A percentile compares a stretch with the other conserved stretches of the same genome.
phyloP scores from a whole-genome alignment of 1,139 yeast species.

The Wickerhamomyces sp. region DNA sequence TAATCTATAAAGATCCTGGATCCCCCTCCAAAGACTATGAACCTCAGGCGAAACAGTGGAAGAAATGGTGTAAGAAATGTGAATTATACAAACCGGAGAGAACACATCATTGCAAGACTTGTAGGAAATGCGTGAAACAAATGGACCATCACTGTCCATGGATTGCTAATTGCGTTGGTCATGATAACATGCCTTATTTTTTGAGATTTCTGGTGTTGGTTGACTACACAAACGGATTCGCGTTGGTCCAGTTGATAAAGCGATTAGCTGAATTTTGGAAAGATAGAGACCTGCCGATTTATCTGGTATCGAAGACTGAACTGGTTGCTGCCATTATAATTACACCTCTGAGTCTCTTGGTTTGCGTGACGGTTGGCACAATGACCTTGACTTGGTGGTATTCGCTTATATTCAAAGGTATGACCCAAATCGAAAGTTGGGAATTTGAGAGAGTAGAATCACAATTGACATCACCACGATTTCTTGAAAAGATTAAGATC shows the following conservation, averaged over 20 bases:
- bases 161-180: constrained; percentile 84
- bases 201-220: constrained; percentile 73
- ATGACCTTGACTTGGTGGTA: constrained; percentile 57
- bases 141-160: constrained; percentile 93
- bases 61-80: constrained; percentile 64
- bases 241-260: constrained; percentile 37
- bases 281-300: constrained; percentile 53
- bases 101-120: constrained; percentile 71
- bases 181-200: constrained; percentile 75
- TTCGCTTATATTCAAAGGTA: constrained; percentile 58
- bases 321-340: constrained; percentile 52
- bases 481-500: constrained; percentile 45
- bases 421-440: constrained; percentile 92
- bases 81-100: constrained; percentile 65
- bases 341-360: constrained; percentile 52
- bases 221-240: constrained; percentile 46
- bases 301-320: constrained; percentile 49
- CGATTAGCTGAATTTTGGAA: constrained; percentile 45
- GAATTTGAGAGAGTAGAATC: constrained; percentile 77
- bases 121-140: constrained; percentile 56
- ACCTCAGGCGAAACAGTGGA: constrained; percentile 41
- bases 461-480: constrained; percentile 48
- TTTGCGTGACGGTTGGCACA: constrained; percentile 50
- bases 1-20: constrained; percentile 58
- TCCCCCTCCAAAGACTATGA: constrained; percentile 40